These are phyloP conservation scores for Irpex lacteus DNA, from an alignment of 1,284 basidiomycete genomes.

Conservation along the genomic window DNA sequence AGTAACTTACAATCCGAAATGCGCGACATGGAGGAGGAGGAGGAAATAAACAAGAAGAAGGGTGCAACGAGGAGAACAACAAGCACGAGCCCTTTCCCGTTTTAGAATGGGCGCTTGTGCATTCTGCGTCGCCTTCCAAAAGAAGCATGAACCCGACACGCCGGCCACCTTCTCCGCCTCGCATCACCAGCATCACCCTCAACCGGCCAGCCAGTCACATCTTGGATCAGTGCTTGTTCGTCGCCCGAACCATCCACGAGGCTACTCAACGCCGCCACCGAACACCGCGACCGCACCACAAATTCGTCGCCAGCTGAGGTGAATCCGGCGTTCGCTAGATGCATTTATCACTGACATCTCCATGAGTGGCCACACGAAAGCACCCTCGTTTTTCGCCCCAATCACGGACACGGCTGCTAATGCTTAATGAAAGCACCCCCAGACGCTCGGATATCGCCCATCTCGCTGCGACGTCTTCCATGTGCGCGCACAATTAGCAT, in stretches of 20 bases:
- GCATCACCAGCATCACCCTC: not conserved
- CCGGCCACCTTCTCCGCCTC: not conserved
- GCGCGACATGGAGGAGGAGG: not conserved
- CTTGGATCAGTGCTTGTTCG: not conserved
- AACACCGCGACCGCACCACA: constrained; percentile 36
- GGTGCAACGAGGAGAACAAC: not conserved
- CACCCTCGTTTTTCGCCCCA: not conserved
- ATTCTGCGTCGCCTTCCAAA: not conserved
- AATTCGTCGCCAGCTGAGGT: constrained; percentile 44
- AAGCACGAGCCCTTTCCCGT: not conserved
- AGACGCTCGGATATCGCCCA: not conserved
- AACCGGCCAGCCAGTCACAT: not conserved
- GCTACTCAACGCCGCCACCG: constrained; percentile 3
- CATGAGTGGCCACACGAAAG: not conserved
- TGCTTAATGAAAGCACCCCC: not conserved
- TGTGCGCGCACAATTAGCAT: not conserved
- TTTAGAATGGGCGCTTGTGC: not conserved
- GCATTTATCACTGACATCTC: too few relatives aligned
- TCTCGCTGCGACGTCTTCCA: not conserved
- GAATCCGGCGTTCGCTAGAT: constrained; percentile 20
- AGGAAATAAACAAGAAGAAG: not conserved
- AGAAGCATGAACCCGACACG: not conserved
- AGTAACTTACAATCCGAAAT: not conserved
- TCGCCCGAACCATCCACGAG: not conserved
- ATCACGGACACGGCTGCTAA: not conserved